These are phyloP conservation scores for Fusarium chaquense DNA, from an alignment of 2,329 filamentous ascomycete genomes.

Conservation along the genomic window DNA sequence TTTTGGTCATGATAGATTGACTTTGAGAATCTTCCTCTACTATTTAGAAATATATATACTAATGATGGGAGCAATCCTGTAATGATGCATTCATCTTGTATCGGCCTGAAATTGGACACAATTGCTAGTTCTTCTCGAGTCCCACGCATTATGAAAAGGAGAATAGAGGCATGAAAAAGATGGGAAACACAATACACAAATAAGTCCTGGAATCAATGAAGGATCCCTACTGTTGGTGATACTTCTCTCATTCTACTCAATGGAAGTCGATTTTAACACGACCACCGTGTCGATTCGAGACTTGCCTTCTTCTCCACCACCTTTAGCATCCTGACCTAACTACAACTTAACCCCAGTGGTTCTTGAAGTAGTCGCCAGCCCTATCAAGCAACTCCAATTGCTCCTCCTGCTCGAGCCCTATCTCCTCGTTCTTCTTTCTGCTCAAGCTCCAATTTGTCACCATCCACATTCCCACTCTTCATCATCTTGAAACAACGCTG, in stretches of 20 bases:
- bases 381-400: background rate
- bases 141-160: no score
- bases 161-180: background rate
- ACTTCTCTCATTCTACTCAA: background rate
- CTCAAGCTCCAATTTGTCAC: background rate
- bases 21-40: accelerated
- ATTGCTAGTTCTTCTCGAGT: no score
- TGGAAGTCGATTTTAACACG: background rate
- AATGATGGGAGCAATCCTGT: background rate
- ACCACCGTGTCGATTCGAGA: background rate
- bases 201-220: background rate
- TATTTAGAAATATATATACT: background rate
- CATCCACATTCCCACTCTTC: background rate
- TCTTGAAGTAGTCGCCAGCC: background rate
- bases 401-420: background rate
- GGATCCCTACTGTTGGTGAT: no score
- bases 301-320: background rate
- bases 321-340: background rate
- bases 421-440: background rate
- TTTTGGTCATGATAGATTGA: constrained; percentile 28
- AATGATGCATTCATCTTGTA: background rate
- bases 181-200: background rate
- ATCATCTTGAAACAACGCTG: background rate
- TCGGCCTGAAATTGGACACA: no score
- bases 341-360: background rate